phyloP scores from a whole-genome alignment of 192 early-diverging fungal species.

The Coemansia sp. region DNA sequence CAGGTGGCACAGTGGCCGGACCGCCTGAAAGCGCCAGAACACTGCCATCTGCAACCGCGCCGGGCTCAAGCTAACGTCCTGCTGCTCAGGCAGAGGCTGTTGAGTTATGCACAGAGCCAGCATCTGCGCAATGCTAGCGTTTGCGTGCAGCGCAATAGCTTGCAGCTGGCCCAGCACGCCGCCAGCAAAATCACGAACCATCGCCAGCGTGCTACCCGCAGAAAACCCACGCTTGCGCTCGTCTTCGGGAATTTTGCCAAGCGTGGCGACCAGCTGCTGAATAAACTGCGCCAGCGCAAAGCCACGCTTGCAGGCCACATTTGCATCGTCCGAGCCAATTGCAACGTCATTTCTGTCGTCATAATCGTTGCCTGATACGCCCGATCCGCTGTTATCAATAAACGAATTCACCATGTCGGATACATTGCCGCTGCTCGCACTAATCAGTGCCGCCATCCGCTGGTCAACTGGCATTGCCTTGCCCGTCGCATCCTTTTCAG shows the following conservation, averaged over 20 bases:
- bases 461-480: slow-evolving; percentile 5
- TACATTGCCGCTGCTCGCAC: not conserved
- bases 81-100: not conserved
- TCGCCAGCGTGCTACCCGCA: slow-evolving; percentile 1
- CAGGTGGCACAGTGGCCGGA: slow-evolving; percentile 29
- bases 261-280: slow-evolving; percentile 14
- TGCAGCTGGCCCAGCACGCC: slow-evolving; percentile 40
- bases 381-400: not conserved
- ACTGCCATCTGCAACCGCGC: slow-evolving; percentile 15
- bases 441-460: slow-evolving; percentile 10
- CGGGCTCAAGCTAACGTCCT: not conserved
- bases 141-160: slow-evolving; percentile 19
- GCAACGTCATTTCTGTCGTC: not conserved
- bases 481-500: not conserved
- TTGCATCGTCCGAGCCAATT: not conserved
- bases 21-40: slow-evolving; percentile 27
- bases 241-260: slow-evolving; percentile 4
- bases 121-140: slow-evolving; percentile 5
- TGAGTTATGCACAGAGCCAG: slow-evolving; percentile 11
- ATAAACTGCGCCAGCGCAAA: slow-evolving; percentile 18
- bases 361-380: not conserved
- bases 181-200: slow-evolving; percentile 19
- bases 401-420: slow-evolving; percentile 4
- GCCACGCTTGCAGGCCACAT: slow-evolving; percentile 3
- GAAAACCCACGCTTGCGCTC: slow-evolving; percentile 1